Percentiles rank a stretch among this genome's conserved stretches.
phyloP scores from a whole-genome alignment of 2,329 filamentous ascomycete species.

The Monilinia fructicola region DNA sequence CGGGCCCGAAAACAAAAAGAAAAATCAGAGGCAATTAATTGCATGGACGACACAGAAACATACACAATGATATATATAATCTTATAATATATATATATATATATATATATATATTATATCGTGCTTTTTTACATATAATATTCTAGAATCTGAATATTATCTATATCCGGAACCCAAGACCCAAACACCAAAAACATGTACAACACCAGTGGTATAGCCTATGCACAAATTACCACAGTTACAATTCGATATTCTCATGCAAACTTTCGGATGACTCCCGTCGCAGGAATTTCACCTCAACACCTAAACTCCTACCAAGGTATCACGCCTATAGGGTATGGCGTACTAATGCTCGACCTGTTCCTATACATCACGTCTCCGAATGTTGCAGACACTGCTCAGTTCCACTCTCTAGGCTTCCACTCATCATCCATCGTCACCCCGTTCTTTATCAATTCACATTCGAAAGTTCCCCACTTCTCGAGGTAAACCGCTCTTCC shows the following conservation, averaged over 20 bases:
- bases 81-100: too few species aligned
- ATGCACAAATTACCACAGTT: background rate
- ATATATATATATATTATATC: background rate
- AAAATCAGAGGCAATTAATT: background rate
- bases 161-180: background rate
- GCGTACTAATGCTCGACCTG: background rate
- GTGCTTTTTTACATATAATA: background rate
- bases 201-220: background rate
- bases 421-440: constrained; percentile 48
- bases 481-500: constrained; percentile 45
- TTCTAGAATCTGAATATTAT: background rate
- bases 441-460: constrained; percentile 43
- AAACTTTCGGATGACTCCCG: background rate
- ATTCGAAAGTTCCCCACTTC: constrained; percentile 51
- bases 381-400: background rate
- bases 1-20: background rate
- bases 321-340: background rate
- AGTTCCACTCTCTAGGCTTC: constrained; percentile 35
- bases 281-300: background rate
- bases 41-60: background rate
- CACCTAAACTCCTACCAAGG: background rate
- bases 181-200: background rate
- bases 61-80: background rate
- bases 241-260: background rate
- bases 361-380: background rate